Evolutionary conservation across 1,139 yeast genomes (phyloP), one percentile per base, ranked within the genome.

Genomic region (Candida buenavistaensis): DNA sequence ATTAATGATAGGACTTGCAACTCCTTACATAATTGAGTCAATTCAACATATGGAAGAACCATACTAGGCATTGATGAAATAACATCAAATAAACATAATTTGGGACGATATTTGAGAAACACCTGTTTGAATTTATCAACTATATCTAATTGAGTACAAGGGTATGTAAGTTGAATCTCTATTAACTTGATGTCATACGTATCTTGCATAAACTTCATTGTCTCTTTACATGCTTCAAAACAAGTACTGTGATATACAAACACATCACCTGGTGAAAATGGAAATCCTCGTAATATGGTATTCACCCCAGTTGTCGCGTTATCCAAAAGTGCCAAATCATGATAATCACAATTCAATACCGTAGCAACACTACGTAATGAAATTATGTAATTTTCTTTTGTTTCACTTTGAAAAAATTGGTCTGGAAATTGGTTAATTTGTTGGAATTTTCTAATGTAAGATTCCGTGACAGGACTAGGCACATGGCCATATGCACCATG

Each of bases 231-330:
- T 1, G 85, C 72, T 3, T 70, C 77, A 50, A 80, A 83, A 2
- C 75, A 68, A n/a, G 82, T 72, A 26, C 68, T 63, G 33, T 72
- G 68, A 22, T 72, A 54, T 11, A 80, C 59, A 19, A 82, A 59
- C 34, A 63, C 69, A 48, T 82, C 89, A 11, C 79, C 80, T 33
- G 64, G 57, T 7, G 57, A 35, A 49, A 80, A 76, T 2, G 75
- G 75, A 32, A 60, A 64, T 23, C 82, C 73, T 42, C 87, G 59
- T 36, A 82, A 60, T 2, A 82, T 69, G 0, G 80, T 62, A 51
- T 82, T 81, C 30, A 78, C 68, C 2, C 80, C 87, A 4, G 72
- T 59, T 3, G 88, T 79, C 3, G 88, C 85, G 50, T 82, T 82
- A n/a, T 64, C 57, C 2, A 73, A 73, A 25, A 80, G 52, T 1